These are phyloP conservation scores for Eucalyptus coolabah DNA, from an alignment of 345 rosid species.

Conservation along the genomic window DNA sequence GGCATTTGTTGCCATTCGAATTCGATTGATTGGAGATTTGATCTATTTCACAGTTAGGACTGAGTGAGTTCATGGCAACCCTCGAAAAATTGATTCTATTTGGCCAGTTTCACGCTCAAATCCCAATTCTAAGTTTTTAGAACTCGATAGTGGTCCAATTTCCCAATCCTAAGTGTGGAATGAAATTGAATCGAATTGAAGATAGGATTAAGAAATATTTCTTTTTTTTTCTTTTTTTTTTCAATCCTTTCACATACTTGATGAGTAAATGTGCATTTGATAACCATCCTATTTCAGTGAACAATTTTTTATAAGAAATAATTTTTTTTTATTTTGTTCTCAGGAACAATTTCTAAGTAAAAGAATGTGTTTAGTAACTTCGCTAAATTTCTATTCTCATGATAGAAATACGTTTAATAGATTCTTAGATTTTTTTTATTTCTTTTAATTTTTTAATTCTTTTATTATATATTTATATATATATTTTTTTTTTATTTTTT, in stretches of 20 bases:
- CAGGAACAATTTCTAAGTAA: rapidly evolving
- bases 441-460: too few species aligned
- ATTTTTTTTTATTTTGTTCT: rapidly evolving
- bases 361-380: rapidly evolving
- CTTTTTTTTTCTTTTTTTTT: not conserved
- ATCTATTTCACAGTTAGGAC: rapidly evolving
- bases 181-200: rapidly evolving
- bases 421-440: too few species aligned
- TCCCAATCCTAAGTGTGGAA: rapidly evolving
- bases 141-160: rapidly evolving
- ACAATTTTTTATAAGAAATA: too few species aligned
- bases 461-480: too few species aligned
- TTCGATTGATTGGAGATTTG: not conserved
- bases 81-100: not conserved
- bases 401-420: too few species aligned
- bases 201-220: rapidly evolving
- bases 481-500: too few species aligned
- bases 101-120: rapidly evolving
- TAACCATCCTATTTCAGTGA: rapidly evolving
- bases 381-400: rapidly evolving
- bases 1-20: too few species aligned
- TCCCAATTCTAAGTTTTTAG: not conserved
- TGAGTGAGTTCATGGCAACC: rapidly evolving
- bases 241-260: rapidly evolving
- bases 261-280: not conserved